Evolutionary conservation across 2,329 filamentous ascomycete genomes (phyloP).

Genomic region (Lojkania enalia): DNA sequence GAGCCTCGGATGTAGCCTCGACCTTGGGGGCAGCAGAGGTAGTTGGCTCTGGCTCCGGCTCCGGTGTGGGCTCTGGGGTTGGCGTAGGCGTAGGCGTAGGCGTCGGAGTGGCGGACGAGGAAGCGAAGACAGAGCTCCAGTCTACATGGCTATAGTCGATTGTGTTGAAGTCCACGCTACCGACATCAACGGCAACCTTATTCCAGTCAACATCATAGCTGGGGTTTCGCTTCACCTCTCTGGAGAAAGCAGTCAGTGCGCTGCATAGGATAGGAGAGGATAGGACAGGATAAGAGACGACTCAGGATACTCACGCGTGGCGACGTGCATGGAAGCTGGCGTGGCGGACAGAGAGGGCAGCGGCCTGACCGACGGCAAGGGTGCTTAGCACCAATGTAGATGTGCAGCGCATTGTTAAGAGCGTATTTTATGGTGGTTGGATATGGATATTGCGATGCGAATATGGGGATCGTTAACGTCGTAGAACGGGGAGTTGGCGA

Average conservation of each 20-base stretch:
- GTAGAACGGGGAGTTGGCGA: slow-evolving; percentile 1
- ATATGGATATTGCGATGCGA: slow-evolving; percentile 1
- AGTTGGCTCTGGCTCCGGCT: slow-evolving; percentile 4
- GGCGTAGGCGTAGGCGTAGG: slow-evolving; percentile 15
- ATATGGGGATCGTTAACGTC: slow-evolving; percentile 3
- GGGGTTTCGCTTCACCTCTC: slow-evolving; percentile 35
- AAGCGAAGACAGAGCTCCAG: slow-evolving; percentile 29
- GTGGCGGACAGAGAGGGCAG: slow-evolving; percentile 37
- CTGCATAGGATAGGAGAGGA: neutral
- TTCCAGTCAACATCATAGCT: slow-evolving; percentile 21
- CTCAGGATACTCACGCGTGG: slow-evolving; percentile 29
- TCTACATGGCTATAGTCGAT: slow-evolving; percentile 33
- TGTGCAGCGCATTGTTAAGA: slow-evolving; percentile 39
- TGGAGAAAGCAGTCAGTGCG: slow-evolving; percentile 21
- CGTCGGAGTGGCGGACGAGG: slow-evolving; percentile 13
- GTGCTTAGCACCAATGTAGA: slow-evolving; percentile 44
- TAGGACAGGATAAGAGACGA: neutral
- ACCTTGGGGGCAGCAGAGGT: slow-evolving; percentile 9
- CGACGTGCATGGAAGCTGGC: slow-evolving; percentile 43
- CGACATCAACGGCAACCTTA: slow-evolving; percentile 26
- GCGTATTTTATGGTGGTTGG: slow-evolving; percentile 2
- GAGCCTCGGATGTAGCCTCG: slow-evolving; percentile 9
- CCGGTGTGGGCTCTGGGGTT: neutral
- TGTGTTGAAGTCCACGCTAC: no score
- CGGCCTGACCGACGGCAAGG: slow-evolving; percentile 40